Evolutionary conservation across 495 filamentous ascomycete genomes (phyloP).

Genomic region (Astrothelium macrocarpum): DNA sequence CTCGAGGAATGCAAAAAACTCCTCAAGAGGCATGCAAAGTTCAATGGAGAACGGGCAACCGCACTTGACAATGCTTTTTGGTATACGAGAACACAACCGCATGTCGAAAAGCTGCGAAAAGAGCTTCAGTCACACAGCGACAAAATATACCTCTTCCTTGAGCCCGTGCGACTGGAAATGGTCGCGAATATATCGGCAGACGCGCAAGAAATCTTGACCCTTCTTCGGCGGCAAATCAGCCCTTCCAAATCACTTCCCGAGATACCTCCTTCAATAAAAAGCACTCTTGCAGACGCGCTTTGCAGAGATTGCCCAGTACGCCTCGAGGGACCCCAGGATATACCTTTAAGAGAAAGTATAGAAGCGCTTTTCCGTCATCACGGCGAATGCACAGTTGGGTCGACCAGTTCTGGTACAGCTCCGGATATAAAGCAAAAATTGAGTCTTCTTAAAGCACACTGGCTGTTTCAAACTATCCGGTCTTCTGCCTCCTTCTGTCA

Average conservation of each 20-base stretch:
- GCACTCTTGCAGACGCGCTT: not conserved
- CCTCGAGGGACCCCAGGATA: not conserved
- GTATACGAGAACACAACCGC: not conserved
- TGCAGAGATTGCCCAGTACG: not conserved
- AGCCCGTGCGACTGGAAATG: slow-evolving; percentile 10
- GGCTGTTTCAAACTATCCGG: slow-evolving; percentile 9
- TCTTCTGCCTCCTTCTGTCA: not conserved
- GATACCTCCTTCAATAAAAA: not conserved
- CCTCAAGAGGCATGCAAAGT: slow-evolving; percentile 9
- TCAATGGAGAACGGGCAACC: slow-evolving; percentile 8
- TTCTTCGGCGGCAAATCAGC: not conserved
- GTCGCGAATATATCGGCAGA: slow-evolving; percentile 4
- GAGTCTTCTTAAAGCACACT: slow-evolving; percentile 14
- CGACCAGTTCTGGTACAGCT: not conserved
- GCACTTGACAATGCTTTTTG: slow-evolving; percentile 9
- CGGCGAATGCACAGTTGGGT: not conserved
- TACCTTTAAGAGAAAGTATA: slow-evolving; percentile 12
- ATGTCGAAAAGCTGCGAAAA: slow-evolving; percentile 11
- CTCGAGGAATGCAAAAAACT: slow-evolving; percentile 12
- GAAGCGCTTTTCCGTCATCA: slow-evolving; percentile 11
- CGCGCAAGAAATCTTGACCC: slow-evolving; percentile 8
- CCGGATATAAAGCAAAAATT: slow-evolving; percentile 9
- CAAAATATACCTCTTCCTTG: slow-evolving; percentile 12
- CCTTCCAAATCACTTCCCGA: not conserved
- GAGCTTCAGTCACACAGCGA: slow-evolving; percentile 8